These are phyloP conservation scores for Viola odorata DNA, from an alignment of 345 rosid genomes.

Conservation along the genomic window DNA sequence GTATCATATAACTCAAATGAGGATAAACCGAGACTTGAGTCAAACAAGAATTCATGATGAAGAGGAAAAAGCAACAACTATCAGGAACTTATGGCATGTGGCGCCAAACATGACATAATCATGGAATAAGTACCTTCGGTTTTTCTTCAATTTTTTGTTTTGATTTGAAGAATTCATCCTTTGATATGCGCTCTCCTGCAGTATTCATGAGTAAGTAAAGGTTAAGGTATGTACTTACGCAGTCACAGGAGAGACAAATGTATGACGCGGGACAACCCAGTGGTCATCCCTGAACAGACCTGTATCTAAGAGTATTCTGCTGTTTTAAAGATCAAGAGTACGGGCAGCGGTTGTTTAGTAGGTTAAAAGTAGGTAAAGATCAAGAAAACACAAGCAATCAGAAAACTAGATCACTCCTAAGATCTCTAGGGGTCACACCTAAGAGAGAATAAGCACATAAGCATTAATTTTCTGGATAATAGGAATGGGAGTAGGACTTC, in stretches of 20 bases:
- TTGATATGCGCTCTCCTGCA: conserved; percentile 67
- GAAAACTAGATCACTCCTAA: too few relatives aligned
- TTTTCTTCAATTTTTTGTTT: conserved; percentile 56
- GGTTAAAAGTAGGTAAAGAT: too few relatives aligned
- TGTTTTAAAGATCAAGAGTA: too few relatives aligned
- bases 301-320: too few relatives aligned
- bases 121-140: conserved; percentile 47
- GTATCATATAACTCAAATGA: conserved; percentile 1
- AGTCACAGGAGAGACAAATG: too few relatives aligned
- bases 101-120: not conserved
- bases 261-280: too few relatives aligned
- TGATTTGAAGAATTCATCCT: conserved; percentile 58
- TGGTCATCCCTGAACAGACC: too few relatives aligned
- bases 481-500: too few relatives aligned
- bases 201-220: conserved; percentile 7
- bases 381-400: not conserved
- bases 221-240: not conserved
- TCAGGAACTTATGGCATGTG: not conserved
- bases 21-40: not conserved
- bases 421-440: too few relatives aligned
- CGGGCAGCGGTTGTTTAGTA: too few relatives aligned
- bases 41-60: not conserved
- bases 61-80: not conserved
- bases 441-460: too few relatives aligned
- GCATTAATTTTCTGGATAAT: too few relatives aligned